phyloP scores from a whole-genome alignment of 1,284 basidiomycete species.

The Ganoderma leucocontextum region DNA sequence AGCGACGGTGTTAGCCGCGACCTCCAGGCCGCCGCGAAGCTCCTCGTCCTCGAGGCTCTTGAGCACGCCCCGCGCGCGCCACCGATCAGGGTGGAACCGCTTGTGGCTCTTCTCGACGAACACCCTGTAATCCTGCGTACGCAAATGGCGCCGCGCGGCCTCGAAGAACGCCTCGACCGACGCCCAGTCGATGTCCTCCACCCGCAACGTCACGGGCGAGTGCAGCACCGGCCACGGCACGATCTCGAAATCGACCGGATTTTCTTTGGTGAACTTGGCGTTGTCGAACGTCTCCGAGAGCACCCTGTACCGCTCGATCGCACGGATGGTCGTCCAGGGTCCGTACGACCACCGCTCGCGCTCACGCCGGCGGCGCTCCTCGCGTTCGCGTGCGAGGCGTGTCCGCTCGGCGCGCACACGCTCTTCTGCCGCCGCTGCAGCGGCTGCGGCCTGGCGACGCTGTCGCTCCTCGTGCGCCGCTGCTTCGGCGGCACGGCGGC shows the following conservation, averaged over 20 bases:
- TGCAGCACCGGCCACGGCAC: conserved; percentile 78
- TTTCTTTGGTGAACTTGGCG: conserved; percentile 58
- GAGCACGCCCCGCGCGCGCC: conserved; percentile 63
- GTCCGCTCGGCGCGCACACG: conserved; percentile 39
- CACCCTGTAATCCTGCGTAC: conserved; percentile 63
- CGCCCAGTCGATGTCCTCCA: conserved; percentile 73
- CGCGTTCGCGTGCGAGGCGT: conserved; percentile 43
- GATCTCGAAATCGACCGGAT: conserved; percentile 61
- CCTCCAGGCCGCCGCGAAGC: conserved; percentile 61
- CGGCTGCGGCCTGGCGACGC: conserved; percentile 43
- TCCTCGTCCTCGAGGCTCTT: conserved; percentile 60
- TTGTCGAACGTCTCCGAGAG: conserved; percentile 70
- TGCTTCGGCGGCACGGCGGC: conserved; percentile 46
- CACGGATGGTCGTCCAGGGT: conserved; percentile 64
- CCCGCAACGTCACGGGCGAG: conserved; percentile 55
- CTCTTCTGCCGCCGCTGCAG: conserved; percentile 39
- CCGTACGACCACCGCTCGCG: conserved; percentile 60
- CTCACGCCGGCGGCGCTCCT: conserved; percentile 45
- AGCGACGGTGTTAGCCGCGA: conserved; percentile 66
- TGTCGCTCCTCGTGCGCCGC: conserved; percentile 30
- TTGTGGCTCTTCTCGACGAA: conserved; percentile 75
- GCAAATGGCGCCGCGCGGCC: conserved; percentile 57
- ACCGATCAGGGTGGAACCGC: conserved; percentile 74
- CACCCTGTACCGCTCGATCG: conserved; percentile 69
- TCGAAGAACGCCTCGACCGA: conserved; percentile 76